Evolutionary conservation across 2,329 filamentous ascomycete genomes (phyloP).

Genomic region (Nigrospora sphaerica): DNA sequence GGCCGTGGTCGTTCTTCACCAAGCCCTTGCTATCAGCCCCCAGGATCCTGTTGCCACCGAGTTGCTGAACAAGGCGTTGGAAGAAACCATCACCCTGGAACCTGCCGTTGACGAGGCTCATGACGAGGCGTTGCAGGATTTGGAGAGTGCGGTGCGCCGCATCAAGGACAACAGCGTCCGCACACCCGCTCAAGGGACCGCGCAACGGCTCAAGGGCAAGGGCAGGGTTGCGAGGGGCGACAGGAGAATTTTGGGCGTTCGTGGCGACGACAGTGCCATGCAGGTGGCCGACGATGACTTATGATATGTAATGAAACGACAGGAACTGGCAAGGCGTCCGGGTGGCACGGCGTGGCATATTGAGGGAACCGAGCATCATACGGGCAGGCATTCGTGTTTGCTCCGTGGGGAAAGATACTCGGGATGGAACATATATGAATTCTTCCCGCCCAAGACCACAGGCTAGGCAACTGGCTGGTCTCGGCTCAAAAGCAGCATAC

Average conservation of each 20-base stretch:
- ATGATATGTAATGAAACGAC: background rate
- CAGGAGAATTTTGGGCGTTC: conserved; percentile 4
- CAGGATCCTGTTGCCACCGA: conserved; percentile 80
- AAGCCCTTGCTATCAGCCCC: conserved; percentile 70
- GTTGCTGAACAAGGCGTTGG: conserved; percentile 64
- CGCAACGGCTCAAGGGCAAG: conserved; percentile 2
- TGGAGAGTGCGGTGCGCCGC: conserved; percentile 1
- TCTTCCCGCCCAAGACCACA: too few relatives aligned
- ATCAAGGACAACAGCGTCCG: conserved; percentile 1
- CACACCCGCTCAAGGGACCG: background rate
- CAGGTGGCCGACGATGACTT: conserved; percentile 5
- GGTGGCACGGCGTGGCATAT: background rate
- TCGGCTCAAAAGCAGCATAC: too few relatives aligned
- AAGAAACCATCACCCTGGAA: conserved; percentile 46
- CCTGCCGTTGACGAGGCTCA: conserved; percentile 6
- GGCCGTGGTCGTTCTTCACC: conserved; percentile 75
- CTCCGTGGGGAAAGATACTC: too few relatives aligned
- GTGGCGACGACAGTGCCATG: conserved; percentile 3
- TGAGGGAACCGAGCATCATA: too few relatives aligned
- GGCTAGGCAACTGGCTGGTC: too few relatives aligned
- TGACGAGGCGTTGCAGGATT: conserved; percentile 3
- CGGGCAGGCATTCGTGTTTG: too few relatives aligned
- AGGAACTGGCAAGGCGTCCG: background rate
- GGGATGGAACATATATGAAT: too few relatives aligned
- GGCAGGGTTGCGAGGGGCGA: background rate